Conservation (phyloP, 139 green algal species). For the Chlamydomonas incerta region DNA sequence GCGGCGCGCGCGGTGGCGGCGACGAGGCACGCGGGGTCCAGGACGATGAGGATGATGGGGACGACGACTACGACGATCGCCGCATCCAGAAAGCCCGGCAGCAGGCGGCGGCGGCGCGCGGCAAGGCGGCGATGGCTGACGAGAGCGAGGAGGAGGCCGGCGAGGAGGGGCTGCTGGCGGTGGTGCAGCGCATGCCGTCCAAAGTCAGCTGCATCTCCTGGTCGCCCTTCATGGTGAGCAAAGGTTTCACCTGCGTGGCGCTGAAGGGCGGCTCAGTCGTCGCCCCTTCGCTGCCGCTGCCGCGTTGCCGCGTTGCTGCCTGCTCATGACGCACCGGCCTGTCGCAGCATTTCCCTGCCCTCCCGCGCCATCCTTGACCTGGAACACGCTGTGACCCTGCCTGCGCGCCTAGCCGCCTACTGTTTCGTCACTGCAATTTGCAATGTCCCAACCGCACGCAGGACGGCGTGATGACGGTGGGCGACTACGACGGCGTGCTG, state of each 20-base stretch:
- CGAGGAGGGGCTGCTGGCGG: conserved; percentile 66
- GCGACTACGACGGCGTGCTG: conserved; percentile 85
- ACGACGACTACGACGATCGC: neutral
- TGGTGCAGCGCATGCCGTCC: conserved; percentile 61
- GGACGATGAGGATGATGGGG: neutral
- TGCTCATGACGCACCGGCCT: too few relatives aligned
- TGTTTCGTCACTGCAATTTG: neutral
- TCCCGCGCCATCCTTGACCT: conserved; percentile 49
- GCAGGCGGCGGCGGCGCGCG: neutral
- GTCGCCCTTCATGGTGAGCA: conserved; percentile 33
- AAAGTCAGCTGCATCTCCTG: conserved; percentile 76
- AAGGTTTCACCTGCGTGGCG: too few relatives aligned
- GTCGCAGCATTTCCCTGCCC: conserved; percentile 16
- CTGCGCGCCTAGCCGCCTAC: too few relatives aligned
- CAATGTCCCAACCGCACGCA: conserved; percentile 27
- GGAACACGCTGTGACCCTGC: too few relatives aligned
- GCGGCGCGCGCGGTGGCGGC: too few relatives aligned
- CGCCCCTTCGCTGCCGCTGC: too few relatives aligned
- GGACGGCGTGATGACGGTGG: conserved; percentile 73
- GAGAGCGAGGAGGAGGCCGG: neutral
- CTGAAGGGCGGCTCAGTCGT: too few relatives aligned
- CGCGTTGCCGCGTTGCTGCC: too few relatives aligned
- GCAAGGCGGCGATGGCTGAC: neutral
- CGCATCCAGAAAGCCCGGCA: neutral
- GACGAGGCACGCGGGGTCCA: neutral